These are phyloP conservation scores for Suhomyces terraborum DNA, from an alignment of 1,139 yeast genomes.

Conservation along the genomic window DNA sequence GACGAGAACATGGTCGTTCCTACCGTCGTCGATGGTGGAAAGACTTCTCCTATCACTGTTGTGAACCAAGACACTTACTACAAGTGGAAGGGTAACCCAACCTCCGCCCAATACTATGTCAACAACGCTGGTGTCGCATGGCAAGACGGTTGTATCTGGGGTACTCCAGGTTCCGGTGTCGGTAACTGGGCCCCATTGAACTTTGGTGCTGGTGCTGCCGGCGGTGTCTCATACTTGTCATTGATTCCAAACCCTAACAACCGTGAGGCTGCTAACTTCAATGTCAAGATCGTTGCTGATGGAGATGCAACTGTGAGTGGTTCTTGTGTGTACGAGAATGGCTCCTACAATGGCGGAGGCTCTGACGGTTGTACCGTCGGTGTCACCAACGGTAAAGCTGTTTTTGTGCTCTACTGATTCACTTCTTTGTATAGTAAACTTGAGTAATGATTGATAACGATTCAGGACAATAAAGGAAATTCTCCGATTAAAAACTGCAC, in stretches of 20 bases:
- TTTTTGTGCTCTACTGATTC: conserved; percentile 57
- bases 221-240: conserved; percentile 82
- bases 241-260: conserved; percentile 96
- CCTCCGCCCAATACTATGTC: conserved; percentile 95
- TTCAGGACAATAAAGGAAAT: neutral
- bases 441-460: neutral
- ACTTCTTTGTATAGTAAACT: conserved; percentile 2
- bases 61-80: conserved; percentile 78
- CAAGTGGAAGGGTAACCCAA: conserved; percentile 77
- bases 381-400: conserved; percentile 79
- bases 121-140: conserved; percentile 92
- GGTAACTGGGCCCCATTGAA: conserved; percentile 99
- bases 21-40: conserved; percentile 74
- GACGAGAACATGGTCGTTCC: conserved; percentile 97
- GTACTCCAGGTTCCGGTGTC: conserved; percentile 70
- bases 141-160: conserved; percentile 94
- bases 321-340: conserved; percentile 77
- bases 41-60: conserved; percentile 66
- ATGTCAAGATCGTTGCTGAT: conserved; percentile 71
- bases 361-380: conserved; percentile 91
- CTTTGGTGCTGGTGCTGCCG: conserved; percentile 86
- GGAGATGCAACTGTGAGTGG: conserved; percentile 70
- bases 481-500: no score
- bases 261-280: conserved; percentile 72
- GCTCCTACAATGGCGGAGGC: conserved; percentile 69